Conservation (phyloP, 305 asterid species). For the Rubia peregrina region DNA sequence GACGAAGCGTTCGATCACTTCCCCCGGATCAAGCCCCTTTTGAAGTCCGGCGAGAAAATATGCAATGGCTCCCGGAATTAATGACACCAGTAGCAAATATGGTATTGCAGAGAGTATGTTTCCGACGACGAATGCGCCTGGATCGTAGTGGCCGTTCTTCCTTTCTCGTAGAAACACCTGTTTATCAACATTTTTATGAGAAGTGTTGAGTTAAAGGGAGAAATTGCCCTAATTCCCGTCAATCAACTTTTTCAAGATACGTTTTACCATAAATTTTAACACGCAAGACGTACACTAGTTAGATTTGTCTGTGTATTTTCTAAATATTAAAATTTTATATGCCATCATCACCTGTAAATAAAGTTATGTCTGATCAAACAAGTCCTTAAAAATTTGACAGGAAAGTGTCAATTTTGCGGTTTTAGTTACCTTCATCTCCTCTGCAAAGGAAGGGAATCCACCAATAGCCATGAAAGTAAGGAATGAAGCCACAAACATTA, state of each 20-base stretch:
- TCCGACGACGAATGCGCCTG: conserved; percentile 23
- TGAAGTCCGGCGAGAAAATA: conserved; percentile 24
- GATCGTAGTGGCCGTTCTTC: conserved; percentile 25
- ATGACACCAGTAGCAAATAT: conserved; percentile 21
- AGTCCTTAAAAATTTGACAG: no score
- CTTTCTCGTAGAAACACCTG: conserved; percentile 30
- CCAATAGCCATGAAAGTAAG: conserved; percentile 33
- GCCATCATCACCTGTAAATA: no score
- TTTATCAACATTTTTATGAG: neutral
- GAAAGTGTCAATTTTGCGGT: no score
- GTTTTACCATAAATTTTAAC: no score
- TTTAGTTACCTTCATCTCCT: conserved; percentile 29
- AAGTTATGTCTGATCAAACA: no score
- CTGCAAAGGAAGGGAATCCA: conserved; percentile 32
- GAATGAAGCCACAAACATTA: conserved; percentile 28
- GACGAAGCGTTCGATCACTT: conserved; percentile 14
- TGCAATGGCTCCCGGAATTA: conserved; percentile 23
- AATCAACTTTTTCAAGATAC: no score
- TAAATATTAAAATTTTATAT: no score
- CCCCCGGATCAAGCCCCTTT: conserved; percentile 14
- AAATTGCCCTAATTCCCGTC: no score
- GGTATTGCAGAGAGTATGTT: conserved; percentile 23
- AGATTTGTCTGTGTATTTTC: no score
- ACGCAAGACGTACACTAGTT: no score
- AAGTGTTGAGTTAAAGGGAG: neutral